Evolutionary conservation across 2,329 filamentous ascomycete species (phyloP).

Genomic region (Grosmannia huntii): DNA sequence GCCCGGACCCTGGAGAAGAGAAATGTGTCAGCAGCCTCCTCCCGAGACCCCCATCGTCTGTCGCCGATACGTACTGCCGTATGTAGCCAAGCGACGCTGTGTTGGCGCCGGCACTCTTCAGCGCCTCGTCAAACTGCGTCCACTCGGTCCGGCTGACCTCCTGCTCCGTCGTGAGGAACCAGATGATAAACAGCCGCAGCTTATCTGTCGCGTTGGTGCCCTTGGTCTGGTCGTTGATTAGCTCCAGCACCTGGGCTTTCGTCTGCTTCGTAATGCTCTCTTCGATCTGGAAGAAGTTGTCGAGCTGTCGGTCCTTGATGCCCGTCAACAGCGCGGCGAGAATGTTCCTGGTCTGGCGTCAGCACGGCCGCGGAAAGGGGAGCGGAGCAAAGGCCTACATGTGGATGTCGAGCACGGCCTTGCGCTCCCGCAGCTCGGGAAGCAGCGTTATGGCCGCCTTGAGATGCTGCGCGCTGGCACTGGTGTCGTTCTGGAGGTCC

Average conservation of each 20-base stretch:
- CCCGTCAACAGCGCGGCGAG: conserved; percentile 62
- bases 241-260: conserved; percentile 76
- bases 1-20: conserved; percentile 23
- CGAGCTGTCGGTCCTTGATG: conserved; percentile 88
- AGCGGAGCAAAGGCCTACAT: conserved; percentile 38
- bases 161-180: conserved; percentile 88
- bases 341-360: conserved; percentile 45
- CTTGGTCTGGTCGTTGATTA: conserved; percentile 70
- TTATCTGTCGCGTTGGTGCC: conserved; percentile 80
- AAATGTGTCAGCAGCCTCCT: background rate
- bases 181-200: conserved; percentile 88
- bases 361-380: background rate
- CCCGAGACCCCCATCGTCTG: no score
- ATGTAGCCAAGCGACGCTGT: conserved; percentile 72
- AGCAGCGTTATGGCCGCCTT: conserved; percentile 91
- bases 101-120: conserved; percentile 64
- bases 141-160: conserved; percentile 75
- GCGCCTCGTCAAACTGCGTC: conserved; percentile 72
- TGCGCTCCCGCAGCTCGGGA: conserved; percentile 83
- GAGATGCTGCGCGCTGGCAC: conserved; percentile 80
- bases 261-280: conserved; percentile 86
- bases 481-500: conserved; percentile 80
- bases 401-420: conserved; percentile 91
- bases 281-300: conserved; percentile 92
- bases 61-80: conserved; percentile 49